Conservation (phyloP, 1,139 yeast species). For the Geotrichum bryndzae region DNA sequence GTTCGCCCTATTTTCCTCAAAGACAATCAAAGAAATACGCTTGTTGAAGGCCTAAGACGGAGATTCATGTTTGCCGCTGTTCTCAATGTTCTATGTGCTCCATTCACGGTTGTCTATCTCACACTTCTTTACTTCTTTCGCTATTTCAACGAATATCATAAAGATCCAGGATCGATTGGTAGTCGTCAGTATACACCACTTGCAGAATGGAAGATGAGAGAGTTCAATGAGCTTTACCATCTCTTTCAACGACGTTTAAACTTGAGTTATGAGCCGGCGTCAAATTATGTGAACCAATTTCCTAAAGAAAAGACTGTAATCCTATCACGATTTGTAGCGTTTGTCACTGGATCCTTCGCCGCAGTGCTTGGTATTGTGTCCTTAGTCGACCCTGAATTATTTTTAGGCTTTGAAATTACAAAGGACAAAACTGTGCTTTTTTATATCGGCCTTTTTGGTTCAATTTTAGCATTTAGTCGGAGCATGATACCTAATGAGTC, state of each 20-base stretch:
- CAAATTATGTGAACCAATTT: constrained; percentile 79
- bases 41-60: constrained; percentile 65
- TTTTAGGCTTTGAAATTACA: constrained; percentile 82
- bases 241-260: constrained; percentile 73
- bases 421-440: constrained; percentile 75
- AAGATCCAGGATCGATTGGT: constrained; percentile 79
- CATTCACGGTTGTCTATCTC: constrained; percentile 78
- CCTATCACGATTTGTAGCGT: constrained; percentile 59
- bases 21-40: constrained; percentile 59
- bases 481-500: constrained; percentile 52
- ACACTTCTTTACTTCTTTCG: constrained; percentile 77
- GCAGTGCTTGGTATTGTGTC: constrained; percentile 82
- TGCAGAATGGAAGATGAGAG: constrained; percentile 94
- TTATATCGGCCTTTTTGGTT: constrained; percentile 81
- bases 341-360: constrained; percentile 81
- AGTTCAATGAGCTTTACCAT: constrained; percentile 87
- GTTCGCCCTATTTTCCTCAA: constrained; percentile 67
- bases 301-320: constrained; percentile 76
- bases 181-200: constrained; percentile 87
- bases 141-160: constrained; percentile 86
- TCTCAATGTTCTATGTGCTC: constrained; percentile 73
- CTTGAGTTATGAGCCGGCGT: constrained; percentile 71
- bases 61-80: constrained; percentile 85
- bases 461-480: constrained; percentile 68
- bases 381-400: constrained; percentile 84